These are phyloP conservation scores for Cryptococcus amylolentus DNA, from an alignment of 1,284 basidiomycete genomes.

Conservation along the genomic window DNA sequence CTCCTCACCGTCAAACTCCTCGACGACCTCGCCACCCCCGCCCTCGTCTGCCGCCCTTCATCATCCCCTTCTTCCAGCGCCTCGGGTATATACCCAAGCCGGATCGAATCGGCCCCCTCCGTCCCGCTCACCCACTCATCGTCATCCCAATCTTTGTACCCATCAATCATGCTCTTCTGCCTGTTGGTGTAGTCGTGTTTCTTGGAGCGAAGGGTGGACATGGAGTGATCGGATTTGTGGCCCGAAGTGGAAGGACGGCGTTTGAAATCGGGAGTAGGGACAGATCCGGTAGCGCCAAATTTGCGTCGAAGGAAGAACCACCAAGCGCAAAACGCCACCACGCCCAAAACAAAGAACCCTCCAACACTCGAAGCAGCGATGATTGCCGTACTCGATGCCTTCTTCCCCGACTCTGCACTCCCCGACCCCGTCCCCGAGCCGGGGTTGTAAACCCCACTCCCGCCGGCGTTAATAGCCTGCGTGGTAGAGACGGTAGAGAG, in stretches of 20 bases:
- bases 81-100: slow-evolving; percentile 32
- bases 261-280: slow-evolving; percentile 11
- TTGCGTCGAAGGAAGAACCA: slow-evolving; percentile 47
- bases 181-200: slow-evolving; percentile 41
- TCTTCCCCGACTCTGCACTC: slow-evolving; percentile 8
- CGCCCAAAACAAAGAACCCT: slow-evolving; percentile 43
- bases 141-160: slow-evolving; percentile 43
- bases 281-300: slow-evolving; percentile 36
- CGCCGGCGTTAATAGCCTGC: slow-evolving; percentile 12
- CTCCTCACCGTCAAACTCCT: neutral
- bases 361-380: slow-evolving; percentile 38
- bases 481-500: slow-evolving; percentile 33
- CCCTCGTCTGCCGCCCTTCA: slow-evolving; percentile 7
- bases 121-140: slow-evolving; percentile 36
- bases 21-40: slow-evolving; percentile 8
- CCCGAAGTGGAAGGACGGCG: slow-evolving; percentile 4
- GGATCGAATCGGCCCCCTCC: slow-evolving; percentile 31
- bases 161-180: slow-evolving; percentile 48
- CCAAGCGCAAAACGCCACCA: slow-evolving; percentile 43
- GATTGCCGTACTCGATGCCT: slow-evolving; percentile 36
- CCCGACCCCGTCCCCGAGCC: neutral
- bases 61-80: slow-evolving; percentile 24
- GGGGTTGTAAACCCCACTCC: neutral
- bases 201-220: slow-evolving; percentile 29
- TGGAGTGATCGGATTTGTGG: slow-evolving; percentile 20